These are phyloP conservation scores for Linnemannia hyalina DNA, from an alignment of 192 early-diverging fungal genomes.

Conservation along the genomic window DNA sequence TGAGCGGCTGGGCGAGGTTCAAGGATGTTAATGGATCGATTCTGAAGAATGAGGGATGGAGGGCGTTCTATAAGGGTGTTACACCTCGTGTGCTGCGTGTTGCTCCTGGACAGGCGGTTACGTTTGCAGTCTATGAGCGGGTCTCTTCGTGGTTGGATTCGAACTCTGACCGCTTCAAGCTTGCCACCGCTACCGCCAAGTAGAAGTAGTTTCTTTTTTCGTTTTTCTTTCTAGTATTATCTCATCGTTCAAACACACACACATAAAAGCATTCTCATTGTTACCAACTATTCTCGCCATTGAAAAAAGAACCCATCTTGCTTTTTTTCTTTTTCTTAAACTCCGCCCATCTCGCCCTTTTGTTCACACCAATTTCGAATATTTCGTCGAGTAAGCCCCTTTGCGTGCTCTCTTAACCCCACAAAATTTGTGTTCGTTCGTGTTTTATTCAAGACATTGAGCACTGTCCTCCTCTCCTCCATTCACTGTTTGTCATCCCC, in stretches of 20 bases:
- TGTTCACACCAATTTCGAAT: background rate
- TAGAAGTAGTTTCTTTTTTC: conserved; percentile 4
- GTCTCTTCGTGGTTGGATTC: conserved; percentile 82
- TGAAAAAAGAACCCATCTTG: background rate
- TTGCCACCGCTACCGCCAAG: conserved; percentile 29
- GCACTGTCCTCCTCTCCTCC: background rate
- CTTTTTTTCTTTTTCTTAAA: background rate
- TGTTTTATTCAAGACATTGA: background rate
- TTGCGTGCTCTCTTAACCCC: background rate
- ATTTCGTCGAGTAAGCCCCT: conserved; percentile 4
- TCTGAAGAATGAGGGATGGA: conserved; percentile 90
- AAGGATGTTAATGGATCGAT: conserved; percentile 81
- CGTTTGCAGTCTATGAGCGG: conserved; percentile 94
- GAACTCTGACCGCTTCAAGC: conserved; percentile 50
- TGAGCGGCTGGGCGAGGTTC: conserved; percentile 84
- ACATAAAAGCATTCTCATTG: background rate
- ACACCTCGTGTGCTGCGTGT: conserved; percentile 94
- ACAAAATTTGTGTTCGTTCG: background rate
- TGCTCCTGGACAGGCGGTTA: conserved; percentile 97
- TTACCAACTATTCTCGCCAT: too few species aligned
- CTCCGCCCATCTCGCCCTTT: background rate
- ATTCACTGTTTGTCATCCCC: background rate
- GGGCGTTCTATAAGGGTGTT: conserved; percentile 96
- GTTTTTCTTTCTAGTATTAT: background rate
- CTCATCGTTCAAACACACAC: background rate